Conservation (phyloP, 148 eudicot species). For the Silene conica region DNA sequence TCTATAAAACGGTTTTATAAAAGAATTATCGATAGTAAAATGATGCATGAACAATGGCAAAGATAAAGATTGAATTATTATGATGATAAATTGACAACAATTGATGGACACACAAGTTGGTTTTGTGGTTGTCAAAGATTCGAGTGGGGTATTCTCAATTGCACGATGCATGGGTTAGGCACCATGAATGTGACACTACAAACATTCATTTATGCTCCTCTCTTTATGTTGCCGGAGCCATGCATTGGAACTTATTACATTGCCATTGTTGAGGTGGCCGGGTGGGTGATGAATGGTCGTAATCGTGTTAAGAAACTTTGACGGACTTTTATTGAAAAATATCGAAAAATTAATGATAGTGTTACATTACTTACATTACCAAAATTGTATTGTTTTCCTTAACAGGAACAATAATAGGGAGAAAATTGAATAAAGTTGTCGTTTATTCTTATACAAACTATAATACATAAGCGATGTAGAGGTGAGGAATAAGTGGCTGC, state of each 20-base stretch:
- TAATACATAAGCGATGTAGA: too few species aligned
- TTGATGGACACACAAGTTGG: constrained; percentile 2
- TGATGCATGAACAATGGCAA: constrained; percentile 2
- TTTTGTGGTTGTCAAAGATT: constrained; percentile 26
- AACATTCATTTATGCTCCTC: background rate
- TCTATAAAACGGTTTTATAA: too few species aligned
- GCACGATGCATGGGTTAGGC: constrained; percentile 20
- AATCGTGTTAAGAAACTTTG: background rate
- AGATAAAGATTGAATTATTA: background rate
- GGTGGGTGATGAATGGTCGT: background rate
- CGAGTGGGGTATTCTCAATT: constrained; percentile 17
- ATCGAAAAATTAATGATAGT: too few species aligned
- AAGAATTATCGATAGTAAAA: background rate
- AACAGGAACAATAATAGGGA: too few species aligned
- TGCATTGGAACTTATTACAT: background rate
- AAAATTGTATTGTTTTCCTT: too few species aligned
- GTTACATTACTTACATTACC: too few species aligned
- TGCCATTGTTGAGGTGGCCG: background rate
- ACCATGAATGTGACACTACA: constrained; percentile 23
- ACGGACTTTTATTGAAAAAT: background rate
- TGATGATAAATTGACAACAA: constrained; percentile 19
- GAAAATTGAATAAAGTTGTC: too few species aligned
- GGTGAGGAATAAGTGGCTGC: too few species aligned
- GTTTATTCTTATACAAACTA: too few species aligned
- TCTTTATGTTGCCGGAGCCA: background rate